Percentiles rank a stretch among this genome's conserved stretches.
These are phyloP conservation scores for Sorghum bicolor DNA, from an alignment of 176 grass and related monocot genomes.

Conservation along the genomic window DNA sequence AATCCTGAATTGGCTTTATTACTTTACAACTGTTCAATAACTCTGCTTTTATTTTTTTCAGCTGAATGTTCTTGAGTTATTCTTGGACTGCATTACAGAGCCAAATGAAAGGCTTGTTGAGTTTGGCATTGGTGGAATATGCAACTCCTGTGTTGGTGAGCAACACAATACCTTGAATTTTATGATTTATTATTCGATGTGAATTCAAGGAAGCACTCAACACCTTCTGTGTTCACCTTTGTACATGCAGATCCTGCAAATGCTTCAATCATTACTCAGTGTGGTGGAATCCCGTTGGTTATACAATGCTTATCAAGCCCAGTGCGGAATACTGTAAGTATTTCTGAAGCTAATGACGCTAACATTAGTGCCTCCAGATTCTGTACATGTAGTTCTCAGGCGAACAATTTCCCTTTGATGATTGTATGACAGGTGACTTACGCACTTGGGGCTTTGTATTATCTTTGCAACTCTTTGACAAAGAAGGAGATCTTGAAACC, in stretches of 20 bases:
- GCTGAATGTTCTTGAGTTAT: constrained; percentile 90
- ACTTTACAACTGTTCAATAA: background rate
- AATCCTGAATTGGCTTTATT: background rate
- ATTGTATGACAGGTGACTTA: constrained; percentile 58
- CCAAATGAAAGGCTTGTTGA: constrained; percentile 87
- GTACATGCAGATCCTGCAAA: constrained; percentile 72
- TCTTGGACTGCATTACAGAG: constrained; percentile 94
- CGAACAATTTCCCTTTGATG: background rate
- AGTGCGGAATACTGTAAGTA: constrained; percentile 79
- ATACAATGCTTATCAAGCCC: constrained; percentile 92
- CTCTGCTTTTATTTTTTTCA: constrained; percentile 32
- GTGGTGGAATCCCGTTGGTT: constrained; percentile 73
- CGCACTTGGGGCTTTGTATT: constrained; percentile 83
- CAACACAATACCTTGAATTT: background rate
- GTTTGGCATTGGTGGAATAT: constrained; percentile 80
- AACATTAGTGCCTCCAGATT: background rate
- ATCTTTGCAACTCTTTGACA: constrained; percentile 52
- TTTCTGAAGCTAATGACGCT: constrained; percentile 25
- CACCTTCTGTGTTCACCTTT: background rate
- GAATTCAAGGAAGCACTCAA: background rate
- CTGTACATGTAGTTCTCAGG: background rate
- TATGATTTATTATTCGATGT: background rate
- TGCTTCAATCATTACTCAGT: constrained; percentile 59
- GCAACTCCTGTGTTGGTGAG: constrained; percentile 77
- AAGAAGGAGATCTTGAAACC: constrained; percentile 84